Percentiles rank a stretch among this genome's conserved stretches.
These are phyloP conservation scores for Coemansia furcata DNA, from an alignment of 192 early-diverging fungal species.

Conservation along the genomic window DNA sequence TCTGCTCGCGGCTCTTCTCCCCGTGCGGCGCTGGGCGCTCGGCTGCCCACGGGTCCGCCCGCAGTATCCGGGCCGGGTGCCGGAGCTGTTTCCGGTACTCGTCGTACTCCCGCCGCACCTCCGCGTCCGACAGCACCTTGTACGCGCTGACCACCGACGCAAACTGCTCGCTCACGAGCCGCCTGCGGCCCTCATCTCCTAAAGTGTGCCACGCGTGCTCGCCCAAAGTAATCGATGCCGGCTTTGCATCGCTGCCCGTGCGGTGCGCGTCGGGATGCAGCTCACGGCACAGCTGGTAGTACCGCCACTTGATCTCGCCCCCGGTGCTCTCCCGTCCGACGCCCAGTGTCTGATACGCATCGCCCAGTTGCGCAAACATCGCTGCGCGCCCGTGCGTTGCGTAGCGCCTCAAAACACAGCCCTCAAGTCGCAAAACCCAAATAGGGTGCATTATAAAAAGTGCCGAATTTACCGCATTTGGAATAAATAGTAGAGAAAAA, in stretches of 20 bases:
- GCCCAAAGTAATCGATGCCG: background rate
- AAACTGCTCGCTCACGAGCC: constrained; percentile 21
- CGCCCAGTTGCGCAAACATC: constrained; percentile 18
- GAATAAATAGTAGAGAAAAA: background rate
- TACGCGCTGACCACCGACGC: constrained; percentile 22
- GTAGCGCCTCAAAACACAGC: background rate
- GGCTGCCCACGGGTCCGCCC: constrained; percentile 18
- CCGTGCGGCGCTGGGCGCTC: constrained; percentile 27
- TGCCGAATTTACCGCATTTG: background rate
- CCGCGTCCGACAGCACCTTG: constrained; percentile 20
- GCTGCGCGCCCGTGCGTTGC: constrained; percentile 7
- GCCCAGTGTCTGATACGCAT: constrained; percentile 27
- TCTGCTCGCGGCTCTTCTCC: constrained; percentile 1
- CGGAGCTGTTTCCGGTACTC: background rate
- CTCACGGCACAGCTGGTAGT: constrained; percentile 41
- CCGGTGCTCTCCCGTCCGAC: constrained; percentile 4
- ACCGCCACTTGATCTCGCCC: constrained; percentile 31
- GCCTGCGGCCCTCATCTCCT: constrained; percentile 3
- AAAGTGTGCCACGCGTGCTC: constrained; percentile 16
- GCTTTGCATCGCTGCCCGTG: background rate
- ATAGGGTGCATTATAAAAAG: background rate
- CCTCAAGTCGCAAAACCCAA: background rate
- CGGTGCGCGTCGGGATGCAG: constrained; percentile 34
- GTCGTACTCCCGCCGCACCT: constrained; percentile 18
- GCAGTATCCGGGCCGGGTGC: background rate